phyloP scores from a whole-genome alignment of 495 filamentous ascomycete species.

The Wilcoxina mikolae region DNA sequence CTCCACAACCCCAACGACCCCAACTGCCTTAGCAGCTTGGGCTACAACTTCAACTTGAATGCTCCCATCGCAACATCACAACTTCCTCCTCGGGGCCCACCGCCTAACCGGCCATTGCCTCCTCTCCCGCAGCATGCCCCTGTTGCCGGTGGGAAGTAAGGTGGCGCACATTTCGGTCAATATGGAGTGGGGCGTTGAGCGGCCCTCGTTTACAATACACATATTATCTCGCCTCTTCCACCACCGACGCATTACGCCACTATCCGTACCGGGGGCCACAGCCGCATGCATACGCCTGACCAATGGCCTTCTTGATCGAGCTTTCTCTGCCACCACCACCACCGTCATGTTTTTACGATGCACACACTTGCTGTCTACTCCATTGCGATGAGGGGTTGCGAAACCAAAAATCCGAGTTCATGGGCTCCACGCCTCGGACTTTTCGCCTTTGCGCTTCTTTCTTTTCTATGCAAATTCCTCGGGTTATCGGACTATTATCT shows the following conservation, averaged over 20 bases:
- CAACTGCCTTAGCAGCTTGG: conserved; percentile 27
- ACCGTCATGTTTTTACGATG: neutral
- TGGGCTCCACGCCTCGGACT: neutral
- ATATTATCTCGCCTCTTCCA: neutral
- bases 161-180: neutral
- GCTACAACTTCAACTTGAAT: conserved; percentile 31
- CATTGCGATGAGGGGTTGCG: neutral
- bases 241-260: neutral
- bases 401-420: neutral
- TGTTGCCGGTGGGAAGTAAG: neutral
- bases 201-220: neutral
- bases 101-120: conserved; percentile 29
- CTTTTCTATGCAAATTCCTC: neutral
- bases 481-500: neutral
- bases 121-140: conserved; percentile 3
- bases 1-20: conserved; percentile 29
- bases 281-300: neutral
- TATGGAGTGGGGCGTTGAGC: neutral
- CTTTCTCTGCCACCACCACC: neutral
- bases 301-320: neutral
- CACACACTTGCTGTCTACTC: neutral
- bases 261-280: neutral
- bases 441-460: neutral
- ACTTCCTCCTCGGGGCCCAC: conserved; percentile 26
- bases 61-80: conserved; percentile 22